Conservation (phyloP, 2,329 filamentous ascomycete species). For the Pseudogymnoascus verrucosus region DNA sequence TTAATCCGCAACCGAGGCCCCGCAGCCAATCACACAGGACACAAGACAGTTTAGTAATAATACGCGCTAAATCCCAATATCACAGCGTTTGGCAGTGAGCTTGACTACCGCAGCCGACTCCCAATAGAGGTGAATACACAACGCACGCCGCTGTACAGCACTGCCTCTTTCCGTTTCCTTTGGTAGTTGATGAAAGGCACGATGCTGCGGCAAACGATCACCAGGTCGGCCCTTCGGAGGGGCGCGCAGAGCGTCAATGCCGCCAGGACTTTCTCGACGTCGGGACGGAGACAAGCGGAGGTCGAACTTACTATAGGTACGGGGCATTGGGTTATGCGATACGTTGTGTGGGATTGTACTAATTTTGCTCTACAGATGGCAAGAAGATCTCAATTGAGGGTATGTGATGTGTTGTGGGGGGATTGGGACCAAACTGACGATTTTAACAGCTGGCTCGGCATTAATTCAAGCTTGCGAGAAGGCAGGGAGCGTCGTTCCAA, state of each 20-base stretch:
- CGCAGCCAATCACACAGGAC: conserved; percentile 8
- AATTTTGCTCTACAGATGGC: conserved; percentile 57
- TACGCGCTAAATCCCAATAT: conserved; percentile 9
- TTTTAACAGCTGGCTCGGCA: conserved; percentile 73
- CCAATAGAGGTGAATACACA: conserved; percentile 14
- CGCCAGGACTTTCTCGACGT: conserved; percentile 75
- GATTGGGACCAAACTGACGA: conserved; percentile 29
- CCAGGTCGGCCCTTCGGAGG: conserved; percentile 61
- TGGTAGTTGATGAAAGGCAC: conserved; percentile 48
- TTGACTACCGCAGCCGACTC: conserved; percentile 14
- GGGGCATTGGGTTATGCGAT: conserved; percentile 30
- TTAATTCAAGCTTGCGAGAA: conserved; percentile 99
- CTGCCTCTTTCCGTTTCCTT: conserved; percentile 32
- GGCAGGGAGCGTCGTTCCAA: conserved; percentile 81
- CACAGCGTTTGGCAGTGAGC: conserved; percentile 2
- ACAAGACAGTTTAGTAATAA: neutral
- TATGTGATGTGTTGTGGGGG: conserved; percentile 36
- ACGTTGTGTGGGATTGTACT: conserved; percentile 19
- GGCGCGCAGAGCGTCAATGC: conserved; percentile 50
- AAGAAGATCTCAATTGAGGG: conserved; percentile 98
- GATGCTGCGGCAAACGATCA: conserved; percentile 62
- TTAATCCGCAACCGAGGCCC: conserved; percentile 1
- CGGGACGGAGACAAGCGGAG: conserved; percentile 71
- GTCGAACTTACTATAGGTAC: conserved; percentile 93
- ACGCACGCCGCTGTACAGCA: conserved; percentile 17